Evolutionary conservation across 106 monocot species (phyloP).

Genomic region (Dendrobium catenatum): DNA sequence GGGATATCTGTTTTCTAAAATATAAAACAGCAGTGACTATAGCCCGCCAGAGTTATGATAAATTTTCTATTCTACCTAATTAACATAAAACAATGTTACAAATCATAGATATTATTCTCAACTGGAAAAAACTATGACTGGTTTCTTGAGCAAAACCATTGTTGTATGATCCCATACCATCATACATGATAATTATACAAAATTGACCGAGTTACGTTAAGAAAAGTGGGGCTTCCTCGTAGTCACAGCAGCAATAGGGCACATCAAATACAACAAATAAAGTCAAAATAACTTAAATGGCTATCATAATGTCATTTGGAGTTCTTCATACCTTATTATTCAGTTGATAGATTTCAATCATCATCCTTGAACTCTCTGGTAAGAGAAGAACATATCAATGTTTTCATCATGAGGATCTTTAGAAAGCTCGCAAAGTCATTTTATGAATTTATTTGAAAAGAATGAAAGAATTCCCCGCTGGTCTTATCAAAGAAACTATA

Average conservation of each 20-base stretch:
- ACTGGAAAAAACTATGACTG: too few species aligned
- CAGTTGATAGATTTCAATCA: background rate
- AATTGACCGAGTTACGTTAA: background rate
- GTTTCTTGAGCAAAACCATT: too few species aligned
- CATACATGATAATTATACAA: background rate
- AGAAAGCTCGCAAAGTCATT: background rate
- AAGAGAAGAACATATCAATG: background rate
- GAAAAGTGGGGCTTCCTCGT: background rate
- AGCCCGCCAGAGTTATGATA: too few species aligned
- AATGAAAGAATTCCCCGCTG: too few species aligned
- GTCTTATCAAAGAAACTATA: too few species aligned
- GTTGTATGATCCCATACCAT: background rate
- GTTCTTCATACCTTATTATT: background rate
- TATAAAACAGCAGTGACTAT: too few species aligned
- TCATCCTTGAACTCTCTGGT: slow-evolving; percentile 21
- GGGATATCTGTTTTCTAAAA: too few species aligned
- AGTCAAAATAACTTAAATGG: background rate
- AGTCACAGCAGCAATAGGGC: background rate
- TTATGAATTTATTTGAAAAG: background rate
- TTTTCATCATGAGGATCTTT: background rate
- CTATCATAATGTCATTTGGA: background rate
- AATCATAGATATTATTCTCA: too few species aligned
- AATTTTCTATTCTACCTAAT: too few species aligned
- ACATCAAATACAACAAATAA: background rate
- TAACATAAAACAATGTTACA: too few species aligned